These are phyloP conservation scores for Wolfiporia cocos DNA, from an alignment of 1,284 basidiomycete genomes.

Conservation along the genomic window DNA sequence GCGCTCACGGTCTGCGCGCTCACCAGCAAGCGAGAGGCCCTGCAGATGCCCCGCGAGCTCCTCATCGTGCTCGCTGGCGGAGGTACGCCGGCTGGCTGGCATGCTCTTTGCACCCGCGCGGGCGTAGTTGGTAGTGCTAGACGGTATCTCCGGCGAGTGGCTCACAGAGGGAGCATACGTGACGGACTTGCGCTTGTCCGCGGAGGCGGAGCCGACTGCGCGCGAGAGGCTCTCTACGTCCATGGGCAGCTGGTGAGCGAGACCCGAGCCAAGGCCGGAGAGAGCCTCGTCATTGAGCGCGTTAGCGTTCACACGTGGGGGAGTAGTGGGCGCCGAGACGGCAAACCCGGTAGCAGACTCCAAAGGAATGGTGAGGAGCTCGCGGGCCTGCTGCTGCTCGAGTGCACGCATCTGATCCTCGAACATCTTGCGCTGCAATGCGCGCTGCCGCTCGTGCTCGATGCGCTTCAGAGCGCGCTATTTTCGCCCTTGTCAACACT, in stretches of 20 bases:
- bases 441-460: conserved; percentile 86
- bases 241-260: conserved; percentile 42
- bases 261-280: conserved; percentile 33
- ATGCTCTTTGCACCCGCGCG: conserved; percentile 77
- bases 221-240: conserved; percentile 56
- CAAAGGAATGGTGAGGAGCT: conserved; percentile 67
- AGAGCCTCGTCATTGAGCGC: conserved; percentile 42
- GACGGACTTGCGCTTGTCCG: conserved; percentile 80
- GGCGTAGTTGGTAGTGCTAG: conserved; percentile 42
- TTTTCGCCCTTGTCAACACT: conserved; percentile 11
- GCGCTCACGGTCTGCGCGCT: conserved; percentile 36
- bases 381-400: conserved; percentile 87
- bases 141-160: conserved; percentile 59
- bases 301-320: conserved; percentile 66
- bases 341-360: conserved; percentile 63
- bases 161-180: conserved; percentile 75
- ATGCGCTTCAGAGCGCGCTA: conserved; percentile 86
- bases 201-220: conserved; percentile 55
- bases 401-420: conserved; percentile 91
- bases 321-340: conserved; percentile 78
- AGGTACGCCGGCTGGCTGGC: conserved; percentile 81
- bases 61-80: conserved; percentile 74
- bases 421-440: conserved; percentile 81
- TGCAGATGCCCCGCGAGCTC: conserved; percentile 73
- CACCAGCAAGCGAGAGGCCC: conserved; percentile 57